phyloP scores from a whole-genome alignment of 192 early-diverging fungal species.

The Coemansia sp. region DNA sequence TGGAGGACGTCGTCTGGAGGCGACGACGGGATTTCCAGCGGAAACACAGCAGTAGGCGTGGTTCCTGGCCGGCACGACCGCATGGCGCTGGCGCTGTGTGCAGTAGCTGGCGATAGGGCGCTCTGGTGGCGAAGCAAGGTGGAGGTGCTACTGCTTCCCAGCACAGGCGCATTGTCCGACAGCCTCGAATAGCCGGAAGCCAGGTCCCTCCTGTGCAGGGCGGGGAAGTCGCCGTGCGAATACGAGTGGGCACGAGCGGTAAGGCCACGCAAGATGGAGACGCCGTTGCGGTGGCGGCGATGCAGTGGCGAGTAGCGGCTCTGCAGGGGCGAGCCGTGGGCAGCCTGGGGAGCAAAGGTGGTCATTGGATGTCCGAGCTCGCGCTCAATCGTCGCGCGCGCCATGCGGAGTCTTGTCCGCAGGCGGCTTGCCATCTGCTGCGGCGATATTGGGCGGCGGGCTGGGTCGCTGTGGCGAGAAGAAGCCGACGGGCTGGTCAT shows the following conservation, averaged over 20 bases:
- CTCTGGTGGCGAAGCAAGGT: slow-evolving; percentile 14
- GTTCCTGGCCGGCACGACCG: background rate
- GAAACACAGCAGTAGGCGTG: background rate
- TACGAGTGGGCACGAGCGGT: slow-evolving; percentile 32
- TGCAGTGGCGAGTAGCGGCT: background rate
- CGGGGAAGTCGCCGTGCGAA: slow-evolving; percentile 25
- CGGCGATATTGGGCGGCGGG: background rate
- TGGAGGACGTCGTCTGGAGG: slow-evolving; percentile 13
- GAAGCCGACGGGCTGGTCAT: background rate
- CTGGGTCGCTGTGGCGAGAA: background rate
- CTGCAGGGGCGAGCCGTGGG: background rate
- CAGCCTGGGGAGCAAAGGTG: slow-evolving; percentile 11
- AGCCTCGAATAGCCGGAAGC: background rate
- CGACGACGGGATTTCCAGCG: slow-evolving; percentile 17
- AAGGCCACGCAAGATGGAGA: background rate
- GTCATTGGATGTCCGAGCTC: slow-evolving; percentile 44
- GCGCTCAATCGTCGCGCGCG: slow-evolving; percentile 30
- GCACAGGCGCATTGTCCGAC: background rate
- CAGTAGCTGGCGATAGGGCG: slow-evolving; percentile 7
- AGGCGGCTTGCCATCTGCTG: slow-evolving; percentile 38
- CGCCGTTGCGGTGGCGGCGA: slow-evolving; percentile 2
- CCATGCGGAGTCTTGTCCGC: slow-evolving; percentile 37
- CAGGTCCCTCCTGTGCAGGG: background rate
- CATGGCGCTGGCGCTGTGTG: background rate
- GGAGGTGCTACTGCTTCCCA: background rate